phyloP scores from a whole-genome alignment of 345 rosid genomes.

The Lepidium didymum region DNA sequence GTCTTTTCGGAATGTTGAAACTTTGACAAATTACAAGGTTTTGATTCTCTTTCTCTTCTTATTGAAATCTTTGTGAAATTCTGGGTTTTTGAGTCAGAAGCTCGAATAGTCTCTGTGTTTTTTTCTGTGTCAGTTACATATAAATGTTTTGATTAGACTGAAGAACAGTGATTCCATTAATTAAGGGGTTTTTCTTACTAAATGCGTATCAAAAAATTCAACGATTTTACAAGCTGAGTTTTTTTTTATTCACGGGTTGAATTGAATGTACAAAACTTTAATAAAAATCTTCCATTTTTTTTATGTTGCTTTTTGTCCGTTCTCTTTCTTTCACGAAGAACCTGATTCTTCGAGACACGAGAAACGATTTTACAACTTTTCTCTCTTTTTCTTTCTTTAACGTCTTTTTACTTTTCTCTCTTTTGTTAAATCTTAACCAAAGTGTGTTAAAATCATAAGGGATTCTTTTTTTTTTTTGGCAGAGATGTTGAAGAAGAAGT shows the following conservation, averaged over 20 bases:
- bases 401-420: conserved; percentile 14
- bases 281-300: background rate
- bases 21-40: background rate
- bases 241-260: conserved; percentile 23
- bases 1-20: conserved; percentile 35
- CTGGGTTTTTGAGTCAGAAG: background rate
- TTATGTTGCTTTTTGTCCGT: background rate
- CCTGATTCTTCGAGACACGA: conserved; percentile 80
- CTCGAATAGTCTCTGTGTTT: background rate
- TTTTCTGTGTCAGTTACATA: conserved; percentile 15
- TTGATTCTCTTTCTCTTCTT: background rate
- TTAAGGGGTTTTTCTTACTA: background rate
- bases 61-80: background rate
- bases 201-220: background rate
- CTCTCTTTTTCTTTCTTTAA: conserved; percentile 20
- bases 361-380: conserved; percentile 43
- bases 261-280: conserved; percentile 10
- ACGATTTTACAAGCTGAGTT: background rate
- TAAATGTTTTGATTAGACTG: conserved; percentile 14
- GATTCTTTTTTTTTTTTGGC: background rate
- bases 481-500: conserved; percentile 13
- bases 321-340: conserved; percentile 55
- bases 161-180: conserved; percentile 17
- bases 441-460: background rate
- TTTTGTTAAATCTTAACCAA: background rate